Base-by-base conservation (phyloP, 2,329 filamentous ascomycete species). In the Colletotrichum godetiae region DNA sequence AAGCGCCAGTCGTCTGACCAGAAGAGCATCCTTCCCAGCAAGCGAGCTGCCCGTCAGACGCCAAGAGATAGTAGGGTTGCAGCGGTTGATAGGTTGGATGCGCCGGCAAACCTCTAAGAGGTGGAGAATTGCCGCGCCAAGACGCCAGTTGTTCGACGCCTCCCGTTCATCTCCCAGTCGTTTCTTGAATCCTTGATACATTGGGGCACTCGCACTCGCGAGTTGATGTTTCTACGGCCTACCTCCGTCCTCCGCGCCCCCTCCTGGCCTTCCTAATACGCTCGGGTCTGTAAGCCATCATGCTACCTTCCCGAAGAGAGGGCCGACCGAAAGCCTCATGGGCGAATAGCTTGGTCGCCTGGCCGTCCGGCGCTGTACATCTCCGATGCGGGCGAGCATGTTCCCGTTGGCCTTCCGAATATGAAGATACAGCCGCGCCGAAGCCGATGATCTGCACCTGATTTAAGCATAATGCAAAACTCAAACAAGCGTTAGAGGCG, bases 231-330 rank as follows among this genome's bases (percentile, higher is more conserved):
- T 29, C 15, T 10, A 52, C 19, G n/a, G 53, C 27, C 22, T 55
- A 10, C 12, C 13, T 37, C 29, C n/a, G 42, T 42, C 37, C 37
- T 42, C 37, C 37, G 37, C 37, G 42, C 42, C 8, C 42, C 19
- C 42, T 49, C 8, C 19, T 49, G 42, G 52, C 60, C 67, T 73
- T 72, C 61, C 71, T 66, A 66, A 72, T 73, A 62, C 67, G 67
- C 56, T 61, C 55, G 19, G 33, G 46, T 15, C 27, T 52, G 46
- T 42, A 10, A 31, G 19, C 60, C 12, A 57, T 33, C 29, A 33
- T 71, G 60, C 60, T 73, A 73, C 67, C 67, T 68, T 68, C 69
- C 67, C 22, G 29, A 71, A 72, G n/a, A 24, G 57, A 53, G 33
- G 33, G 13, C 68, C 67, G 29, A 62, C 55, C 61, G 37, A 57